Percentiles rank a stretch among this genome's conserved stretches.
phyloP scores from a whole-genome alignment of 129 eudicot genomes.

The Pulicaria dysenterica region DNA sequence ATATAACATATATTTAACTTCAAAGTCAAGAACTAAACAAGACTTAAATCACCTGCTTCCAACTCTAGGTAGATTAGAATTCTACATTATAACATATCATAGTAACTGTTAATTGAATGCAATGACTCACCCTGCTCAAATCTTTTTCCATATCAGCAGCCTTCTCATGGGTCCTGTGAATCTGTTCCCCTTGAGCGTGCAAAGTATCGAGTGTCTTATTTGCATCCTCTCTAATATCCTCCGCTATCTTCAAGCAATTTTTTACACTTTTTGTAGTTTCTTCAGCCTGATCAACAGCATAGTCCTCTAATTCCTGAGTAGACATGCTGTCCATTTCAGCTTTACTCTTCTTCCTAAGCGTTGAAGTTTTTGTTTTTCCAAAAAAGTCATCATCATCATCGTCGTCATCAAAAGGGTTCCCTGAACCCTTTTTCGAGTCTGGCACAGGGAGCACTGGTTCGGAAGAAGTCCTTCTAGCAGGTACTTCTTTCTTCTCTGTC shows the following conservation, averaged over 20 bases:
- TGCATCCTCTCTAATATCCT: conserved; percentile 73
- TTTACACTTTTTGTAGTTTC: conserved; percentile 77
- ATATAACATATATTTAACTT: too few relatives aligned
- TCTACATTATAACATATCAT: too few relatives aligned
- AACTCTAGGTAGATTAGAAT: too few relatives aligned
- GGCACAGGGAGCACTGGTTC: conserved; percentile 48
- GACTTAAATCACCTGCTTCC: too few relatives aligned
- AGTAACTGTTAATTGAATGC: too few relatives aligned
- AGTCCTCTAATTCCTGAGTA: conserved; percentile 72
- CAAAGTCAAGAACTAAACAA: too few relatives aligned
- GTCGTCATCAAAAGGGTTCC: conserved; percentile 36
- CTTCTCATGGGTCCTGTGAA: conserved; percentile 76
- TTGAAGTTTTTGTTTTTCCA: conserved; percentile 31
- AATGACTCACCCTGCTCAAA: conserved; percentile 59
- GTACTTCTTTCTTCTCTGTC: conserved; percentile 22
- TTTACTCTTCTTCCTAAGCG: conserved; percentile 36
- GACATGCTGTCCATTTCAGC: conserved; percentile 71
- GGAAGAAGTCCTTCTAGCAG: conserved; percentile 55
- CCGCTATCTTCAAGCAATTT: conserved; percentile 76
- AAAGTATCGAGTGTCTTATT: conserved; percentile 72
- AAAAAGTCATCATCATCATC: conserved; percentile 43
- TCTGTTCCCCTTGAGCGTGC: conserved; percentile 96
- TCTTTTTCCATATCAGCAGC: conserved; percentile 80
- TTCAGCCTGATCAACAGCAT: conserved; percentile 69
- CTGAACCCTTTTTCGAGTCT: conserved; percentile 14